These are phyloP conservation scores for Aphanomyces astaci DNA, from an alignment of 352 stramenopile genomes.

Conservation along the genomic window DNA sequence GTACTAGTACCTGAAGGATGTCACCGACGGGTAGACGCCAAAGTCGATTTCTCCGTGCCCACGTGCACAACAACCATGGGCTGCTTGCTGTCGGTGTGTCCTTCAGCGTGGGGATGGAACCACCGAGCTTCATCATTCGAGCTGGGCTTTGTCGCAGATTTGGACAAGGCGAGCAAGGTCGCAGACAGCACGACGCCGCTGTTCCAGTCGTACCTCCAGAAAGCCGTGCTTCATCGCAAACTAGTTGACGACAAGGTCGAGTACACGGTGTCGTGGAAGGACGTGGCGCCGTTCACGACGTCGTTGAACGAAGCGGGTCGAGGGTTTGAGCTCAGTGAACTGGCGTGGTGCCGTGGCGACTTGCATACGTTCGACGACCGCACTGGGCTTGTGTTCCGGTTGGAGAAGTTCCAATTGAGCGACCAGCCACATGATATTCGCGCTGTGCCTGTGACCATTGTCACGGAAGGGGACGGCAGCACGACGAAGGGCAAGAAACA, in stretches of 20 bases:
- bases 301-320: conserved; percentile 91
- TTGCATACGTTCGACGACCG: conserved; percentile 96
- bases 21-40: no score
- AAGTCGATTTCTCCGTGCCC: no score
- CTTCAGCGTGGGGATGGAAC: no score
- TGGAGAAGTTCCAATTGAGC: conserved; percentile 68
- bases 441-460: conserved; percentile 90
- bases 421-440: conserved; percentile 55
- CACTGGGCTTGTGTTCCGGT: conserved; percentile 96
- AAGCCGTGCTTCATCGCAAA: conserved; percentile 79
- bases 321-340: conserved; percentile 93
- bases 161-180: conserved; percentile 91
- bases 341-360: conserved; percentile 79
- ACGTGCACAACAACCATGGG: no score
- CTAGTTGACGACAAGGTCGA: conserved; percentile 27
- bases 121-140: no score
- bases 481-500: conserved; percentile 98
- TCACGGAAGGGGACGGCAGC: conserved; percentile 95
- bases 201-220: conserved; percentile 77
- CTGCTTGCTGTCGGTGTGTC: no score
- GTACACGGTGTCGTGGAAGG: conserved; percentile 56
- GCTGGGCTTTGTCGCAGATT: conserved; percentile 92
- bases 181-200: conserved; percentile 32
- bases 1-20: no score
- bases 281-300: conserved; percentile 64